phyloP scores from a whole-genome alignment of 495 filamentous ascomycete species.

The Aspergillus steynii region DNA sequence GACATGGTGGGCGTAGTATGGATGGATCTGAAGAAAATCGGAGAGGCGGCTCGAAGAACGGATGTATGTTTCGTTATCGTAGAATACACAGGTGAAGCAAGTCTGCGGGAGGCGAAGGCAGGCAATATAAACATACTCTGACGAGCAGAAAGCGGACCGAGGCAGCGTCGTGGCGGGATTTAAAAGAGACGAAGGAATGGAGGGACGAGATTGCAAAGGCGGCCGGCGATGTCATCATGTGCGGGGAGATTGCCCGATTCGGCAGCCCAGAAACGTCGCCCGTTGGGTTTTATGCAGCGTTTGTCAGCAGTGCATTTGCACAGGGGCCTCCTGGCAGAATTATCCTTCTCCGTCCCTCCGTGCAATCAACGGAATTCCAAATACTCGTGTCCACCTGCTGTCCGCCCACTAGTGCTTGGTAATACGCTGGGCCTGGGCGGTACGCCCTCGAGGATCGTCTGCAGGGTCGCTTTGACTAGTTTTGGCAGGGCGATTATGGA shows the following conservation, averaged over 20 bases:
- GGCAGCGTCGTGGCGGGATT: not conserved
- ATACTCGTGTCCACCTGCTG: not conserved
- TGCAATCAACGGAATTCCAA: not conserved
- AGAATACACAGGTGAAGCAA: not conserved
- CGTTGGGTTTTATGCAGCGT: not conserved
- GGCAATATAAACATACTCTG: not conserved
- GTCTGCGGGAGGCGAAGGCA: not conserved
- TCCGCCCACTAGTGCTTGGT: not conserved
- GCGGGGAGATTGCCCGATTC: not conserved
- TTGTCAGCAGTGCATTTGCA: not conserved
- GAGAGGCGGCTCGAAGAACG: not conserved
- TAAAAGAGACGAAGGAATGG: not conserved
- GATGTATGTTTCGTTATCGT: not conserved
- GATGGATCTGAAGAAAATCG: not conserved
- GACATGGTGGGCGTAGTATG: slow-evolving; percentile 62
- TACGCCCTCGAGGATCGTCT: too few relatives aligned
- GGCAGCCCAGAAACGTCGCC: not conserved
- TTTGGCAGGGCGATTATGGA: too few relatives aligned
- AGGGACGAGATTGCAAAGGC: not conserved
- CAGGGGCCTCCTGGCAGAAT: too few relatives aligned
- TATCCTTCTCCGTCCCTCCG: too few relatives aligned
- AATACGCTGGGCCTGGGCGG: not conserved
- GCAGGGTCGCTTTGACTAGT: too few relatives aligned
- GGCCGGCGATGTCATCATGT: not conserved
- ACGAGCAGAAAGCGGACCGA: not conserved